Base-by-base conservation (phyloP, 2,329 filamentous ascomycete species). In the Cercospora nicotianae region DNA sequence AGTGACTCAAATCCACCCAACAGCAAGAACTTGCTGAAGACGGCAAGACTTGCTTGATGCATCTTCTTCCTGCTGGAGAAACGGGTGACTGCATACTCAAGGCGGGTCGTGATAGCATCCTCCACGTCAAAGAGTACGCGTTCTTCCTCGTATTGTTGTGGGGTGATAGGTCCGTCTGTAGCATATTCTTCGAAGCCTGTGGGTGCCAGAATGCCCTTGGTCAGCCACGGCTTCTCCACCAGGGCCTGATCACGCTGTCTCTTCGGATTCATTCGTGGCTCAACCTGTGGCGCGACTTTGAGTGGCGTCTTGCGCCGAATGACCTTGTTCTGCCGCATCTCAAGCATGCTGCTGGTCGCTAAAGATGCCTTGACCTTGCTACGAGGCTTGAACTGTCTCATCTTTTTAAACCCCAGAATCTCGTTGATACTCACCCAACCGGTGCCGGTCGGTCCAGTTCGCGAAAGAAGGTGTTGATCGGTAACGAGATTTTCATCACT, bases 41-140 rank as follows among this genome's bases (percentile, higher is more conserved):
- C 81, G 18, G 85, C 82, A 4, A 83, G 79, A 26, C 88, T 88
- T 3, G 87, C 83, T 12, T 83, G 79, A 67, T 91, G 87, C 67
- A 97, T 86, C 71, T 91, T 93, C 33, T 94, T 90, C 58, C 89
- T 91, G 39, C 87, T 84, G 69, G 91, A 88, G 80, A 90, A 99
- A 13, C 93, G 90, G 72, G 93, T 89, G 64, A 98, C 91, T 58
- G 92, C 95, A 28, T 89, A 86, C 76, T 97, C 90, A 48, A 98
- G 92, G 58, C 95, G 92, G 65, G 90, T 91, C 67, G 62, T 72
- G 65, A 83, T 81, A 1, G 75, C 64, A 58, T 79, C 78, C 12
- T 80, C 78, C 83, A 81, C 77, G 71, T 87, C 78, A 76, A 97
- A 99, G 26, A 95, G 81, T 12, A 86, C 83, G 20, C 85, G 81